These are phyloP conservation scores for Metarhizium sp. DNA, from an alignment of 2,329 filamentous ascomycete genomes.

Conservation along the genomic window DNA sequence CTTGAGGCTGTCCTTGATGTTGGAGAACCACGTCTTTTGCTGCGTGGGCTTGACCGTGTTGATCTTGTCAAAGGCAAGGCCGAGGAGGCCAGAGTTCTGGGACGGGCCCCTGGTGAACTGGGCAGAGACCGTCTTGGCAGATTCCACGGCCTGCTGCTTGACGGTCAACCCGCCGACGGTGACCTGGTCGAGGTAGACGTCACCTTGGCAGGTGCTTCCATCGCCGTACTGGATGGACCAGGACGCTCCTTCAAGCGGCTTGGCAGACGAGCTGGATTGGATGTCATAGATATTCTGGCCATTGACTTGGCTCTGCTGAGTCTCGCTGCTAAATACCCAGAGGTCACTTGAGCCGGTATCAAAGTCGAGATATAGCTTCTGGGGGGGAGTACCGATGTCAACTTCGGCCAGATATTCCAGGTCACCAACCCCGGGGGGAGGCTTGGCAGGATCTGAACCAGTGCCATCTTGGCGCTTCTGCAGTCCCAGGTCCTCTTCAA, in stretches of 20 bases:
- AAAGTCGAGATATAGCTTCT: slow-evolving; percentile 11
- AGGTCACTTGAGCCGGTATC: slow-evolving; percentile 17
- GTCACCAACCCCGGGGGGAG: slow-evolving; percentile 5
- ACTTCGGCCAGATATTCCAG: slow-evolving; percentile 9
- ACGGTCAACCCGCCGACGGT: slow-evolving; percentile 31
- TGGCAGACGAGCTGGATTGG: slow-evolving; percentile 25
- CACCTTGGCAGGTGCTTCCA: slow-evolving; percentile 29
- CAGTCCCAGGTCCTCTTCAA: not conserved
- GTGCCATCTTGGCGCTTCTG: not conserved
- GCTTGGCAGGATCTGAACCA: slow-evolving; percentile 8
- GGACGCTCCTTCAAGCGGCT: slow-evolving; percentile 23
- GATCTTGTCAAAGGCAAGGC: slow-evolving; percentile 30
- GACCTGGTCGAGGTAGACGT: slow-evolving; percentile 34
- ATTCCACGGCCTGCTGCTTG: slow-evolving; percentile 31
- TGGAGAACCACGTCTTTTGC: slow-evolving; percentile 35
- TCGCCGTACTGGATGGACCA: slow-evolving; percentile 37
- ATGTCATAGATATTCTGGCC: slow-evolving; percentile 32
- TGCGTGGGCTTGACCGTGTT: slow-evolving; percentile 30
- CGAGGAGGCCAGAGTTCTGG: slow-evolving; percentile 31
- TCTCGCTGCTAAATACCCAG: slow-evolving; percentile 32
- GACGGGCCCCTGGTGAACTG: slow-evolving; percentile 31
- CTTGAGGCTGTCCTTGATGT: slow-evolving; percentile 12
- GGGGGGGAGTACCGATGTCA: slow-evolving; percentile 11
- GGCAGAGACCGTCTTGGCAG: slow-evolving; percentile 28
- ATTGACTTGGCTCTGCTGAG: slow-evolving; percentile 21